Evolutionary conservation across 1,139 yeast genomes (phyloP), one percentile per base, ranked within the genome.

Genomic region (Blastobotrys persicus): DNA sequence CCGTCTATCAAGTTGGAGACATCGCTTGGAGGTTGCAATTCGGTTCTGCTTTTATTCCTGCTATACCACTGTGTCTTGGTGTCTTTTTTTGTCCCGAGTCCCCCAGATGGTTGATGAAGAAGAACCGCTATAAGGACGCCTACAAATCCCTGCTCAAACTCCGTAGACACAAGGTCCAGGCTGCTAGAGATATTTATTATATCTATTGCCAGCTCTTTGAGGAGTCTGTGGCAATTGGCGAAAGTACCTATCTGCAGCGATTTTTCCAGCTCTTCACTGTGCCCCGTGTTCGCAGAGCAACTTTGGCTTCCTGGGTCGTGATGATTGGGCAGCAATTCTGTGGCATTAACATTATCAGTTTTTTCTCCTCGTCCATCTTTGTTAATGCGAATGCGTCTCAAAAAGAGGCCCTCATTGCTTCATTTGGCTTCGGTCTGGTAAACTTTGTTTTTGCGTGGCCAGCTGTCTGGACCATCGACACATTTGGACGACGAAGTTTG

Each of bases 291-390:
- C 79, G 95, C 68, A 85, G 86, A 60, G 94, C 91, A 52, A 81
- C 87, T 4, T 59, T 83, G 49, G 94, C 87, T 52, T 80, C 94
- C 2, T 83, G 84, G 79, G 76, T 85, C 51, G 87, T 81, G 51
- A 87, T 88, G 81, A 84, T 85, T 64, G 85, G 83, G 84, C 95
- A 87, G 71, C 95, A 87, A 65, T 84, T 87, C 73, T 86, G 95
- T 70, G 95, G 95, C 61, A 81, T 87, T 63, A 87, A 87, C 62
- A 89, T 85, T 50, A 85, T 87, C 67, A 88, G 94, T 13, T 83
- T 77, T 88, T 55, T 53, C 46, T 55, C 58, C 1, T 55, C 58
- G 4, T 47, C 55, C 12, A 55, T 55, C 31, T 55, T 55, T 43
- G 35, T 44, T n/a, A 37, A 43, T 4, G 45, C 44, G 6, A 52